Conservation (phyloP, 148 eudicot species). For the Pharnaceum exiguum region DNA sequence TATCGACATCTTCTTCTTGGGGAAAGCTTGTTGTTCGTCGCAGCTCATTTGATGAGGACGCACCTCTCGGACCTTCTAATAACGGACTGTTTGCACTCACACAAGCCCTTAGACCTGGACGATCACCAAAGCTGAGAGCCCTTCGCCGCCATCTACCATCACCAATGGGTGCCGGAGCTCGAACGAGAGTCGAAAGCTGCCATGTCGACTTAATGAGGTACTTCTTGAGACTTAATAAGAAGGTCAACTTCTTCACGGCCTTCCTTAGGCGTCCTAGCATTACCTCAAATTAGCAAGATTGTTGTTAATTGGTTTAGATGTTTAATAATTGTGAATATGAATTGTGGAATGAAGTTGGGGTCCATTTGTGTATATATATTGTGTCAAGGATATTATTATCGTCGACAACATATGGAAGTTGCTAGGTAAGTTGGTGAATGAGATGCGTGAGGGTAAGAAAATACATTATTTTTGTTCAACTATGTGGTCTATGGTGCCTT, state of each 20-base stretch:
- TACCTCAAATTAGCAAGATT: constrained; percentile 4
- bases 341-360: neutral
- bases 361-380: neutral
- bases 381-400: neutral
- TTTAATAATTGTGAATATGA: neutral
- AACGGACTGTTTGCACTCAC: neutral
- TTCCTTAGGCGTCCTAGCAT: constrained; percentile 25
- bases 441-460: constrained; percentile 5
- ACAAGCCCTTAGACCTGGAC: constrained; percentile 26
- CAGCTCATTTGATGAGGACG: constrained; percentile 13
- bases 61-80: constrained; percentile 5
- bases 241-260: constrained; percentile 35
- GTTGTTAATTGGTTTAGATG: neutral
- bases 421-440: constrained; percentile 11
- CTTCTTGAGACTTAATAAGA: constrained; percentile 18
- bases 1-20: constrained; percentile 23
- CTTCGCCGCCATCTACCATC: constrained; percentile 6
- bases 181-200: constrained; percentile 15
- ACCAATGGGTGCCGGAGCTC: constrained; percentile 16
- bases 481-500: too few species aligned
- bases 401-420: constrained; percentile 24
- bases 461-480: too few species aligned
- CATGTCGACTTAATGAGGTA: constrained; percentile 20
- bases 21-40: constrained; percentile 27
- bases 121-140: constrained; percentile 27